A percentile compares a stretch with the other conserved stretches of the same genome.
phyloP scores from a whole-genome alignment of 768 basidiomycete genomes.

The Agaricus subrufescens region DNA sequence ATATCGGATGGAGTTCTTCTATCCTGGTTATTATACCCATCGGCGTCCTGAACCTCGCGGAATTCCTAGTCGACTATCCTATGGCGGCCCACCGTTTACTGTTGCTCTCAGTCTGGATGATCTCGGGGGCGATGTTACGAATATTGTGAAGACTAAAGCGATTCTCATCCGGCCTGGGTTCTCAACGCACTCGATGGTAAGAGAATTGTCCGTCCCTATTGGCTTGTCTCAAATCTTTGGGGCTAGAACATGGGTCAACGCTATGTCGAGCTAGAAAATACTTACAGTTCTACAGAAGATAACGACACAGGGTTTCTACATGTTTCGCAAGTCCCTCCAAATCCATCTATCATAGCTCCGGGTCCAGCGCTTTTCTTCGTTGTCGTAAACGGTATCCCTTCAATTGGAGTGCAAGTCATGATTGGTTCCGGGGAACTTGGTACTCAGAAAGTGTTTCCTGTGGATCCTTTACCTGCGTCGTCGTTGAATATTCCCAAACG shows the following conservation, averaged over 20 bases:
- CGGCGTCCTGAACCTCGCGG: slow-evolving; percentile 55
- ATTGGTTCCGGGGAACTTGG: slow-evolving; percentile 70
- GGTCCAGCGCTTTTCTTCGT: slow-evolving; percentile 70
- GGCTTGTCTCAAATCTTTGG: background rate
- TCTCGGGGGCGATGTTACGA: slow-evolving; percentile 42
- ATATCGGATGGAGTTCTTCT: slow-evolving; percentile 13
- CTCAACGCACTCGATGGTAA: slow-evolving; percentile 70
- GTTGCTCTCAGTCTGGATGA: slow-evolving; percentile 50
- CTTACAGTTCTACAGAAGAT: slow-evolving; percentile 56
- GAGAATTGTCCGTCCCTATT: slow-evolving; percentile 7
- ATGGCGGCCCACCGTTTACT: slow-evolving; percentile 77
- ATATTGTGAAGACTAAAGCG: slow-evolving; percentile 45
- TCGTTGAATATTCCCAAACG: background rate
- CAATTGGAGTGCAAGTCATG: slow-evolving; percentile 66
- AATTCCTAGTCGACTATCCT: slow-evolving; percentile 49
- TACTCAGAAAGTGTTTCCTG: slow-evolving; percentile 36
- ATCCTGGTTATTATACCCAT: slow-evolving; percentile 44
- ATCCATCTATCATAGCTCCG: slow-evolving; percentile 65
- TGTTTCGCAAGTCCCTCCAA: slow-evolving; percentile 69
- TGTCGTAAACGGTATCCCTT: slow-evolving; percentile 74
- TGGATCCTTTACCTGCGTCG: slow-evolving; percentile 1
- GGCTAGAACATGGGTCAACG: slow-evolving; percentile 69
- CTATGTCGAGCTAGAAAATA: slow-evolving; percentile 56
- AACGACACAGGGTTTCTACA: slow-evolving; percentile 49
- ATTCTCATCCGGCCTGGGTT: slow-evolving; percentile 62